These are phyloP conservation scores for Suillus tomentosus DNA, from an alignment of 768 basidiomycete species.

Conservation along the genomic window DNA sequence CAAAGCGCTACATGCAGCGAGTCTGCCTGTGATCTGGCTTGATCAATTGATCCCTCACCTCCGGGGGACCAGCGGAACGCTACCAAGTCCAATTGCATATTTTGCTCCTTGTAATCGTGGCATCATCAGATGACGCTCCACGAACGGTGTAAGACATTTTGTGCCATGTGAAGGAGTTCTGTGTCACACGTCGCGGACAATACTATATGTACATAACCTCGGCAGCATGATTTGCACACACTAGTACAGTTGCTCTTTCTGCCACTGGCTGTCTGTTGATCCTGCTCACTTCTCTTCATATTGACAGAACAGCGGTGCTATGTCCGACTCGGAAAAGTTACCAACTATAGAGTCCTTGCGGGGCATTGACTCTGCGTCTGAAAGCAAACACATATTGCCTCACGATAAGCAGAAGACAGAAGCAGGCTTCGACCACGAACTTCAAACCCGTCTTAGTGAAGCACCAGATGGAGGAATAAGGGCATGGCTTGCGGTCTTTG, in stretches of 20 bases:
- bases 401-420: too few relatives aligned
- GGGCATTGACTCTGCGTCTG: background rate
- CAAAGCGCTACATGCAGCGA: background rate
- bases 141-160: background rate
- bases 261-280: background rate
- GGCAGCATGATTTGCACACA: background rate
- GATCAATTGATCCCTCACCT: background rate
- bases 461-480: constrained; percentile 35
- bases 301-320: background rate
- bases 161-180: background rate
- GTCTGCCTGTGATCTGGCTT: background rate
- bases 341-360: constrained; percentile 1
- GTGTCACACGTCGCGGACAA: background rate
- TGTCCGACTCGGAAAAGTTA: background rate
- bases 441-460: constrained; percentile 23
- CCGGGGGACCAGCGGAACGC: background rate
- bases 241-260: background rate
- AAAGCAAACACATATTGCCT: background rate
- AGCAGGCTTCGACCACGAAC: too few relatives aligned
- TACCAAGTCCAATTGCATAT: background rate
- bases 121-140: background rate
- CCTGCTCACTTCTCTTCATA: background rate
- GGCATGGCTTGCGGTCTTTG: constrained; percentile 33
- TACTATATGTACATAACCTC: background rate
- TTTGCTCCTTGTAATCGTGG: background rate